Percentiles rank a stretch among this genome's conserved stretches.
Conservation (phyloP, 176 grass and related monocot genomes). For the Dendrocalamus sinicus region DNA sequence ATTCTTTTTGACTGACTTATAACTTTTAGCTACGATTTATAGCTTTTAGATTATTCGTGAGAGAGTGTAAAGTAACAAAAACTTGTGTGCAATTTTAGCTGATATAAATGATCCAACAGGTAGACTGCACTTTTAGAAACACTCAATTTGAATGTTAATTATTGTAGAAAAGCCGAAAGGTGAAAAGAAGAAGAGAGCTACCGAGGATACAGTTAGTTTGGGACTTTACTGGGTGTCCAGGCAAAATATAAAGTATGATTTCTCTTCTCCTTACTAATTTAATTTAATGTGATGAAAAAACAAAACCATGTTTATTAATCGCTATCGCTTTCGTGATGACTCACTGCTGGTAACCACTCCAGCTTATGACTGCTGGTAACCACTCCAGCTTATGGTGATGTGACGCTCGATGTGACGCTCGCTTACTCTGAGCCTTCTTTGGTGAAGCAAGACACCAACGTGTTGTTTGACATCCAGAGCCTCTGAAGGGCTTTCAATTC, state of each 20-base stretch:
- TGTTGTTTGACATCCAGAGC: background rate
- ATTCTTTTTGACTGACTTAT: no score
- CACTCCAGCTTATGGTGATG: constrained; percentile 39
- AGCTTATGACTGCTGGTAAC: background rate
- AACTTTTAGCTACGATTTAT: no score
- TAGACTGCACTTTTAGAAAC: no score
- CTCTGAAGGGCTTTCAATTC: background rate
- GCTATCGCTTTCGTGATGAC: constrained; percentile 28
- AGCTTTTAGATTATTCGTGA: no score
- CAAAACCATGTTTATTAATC: constrained; percentile 25
- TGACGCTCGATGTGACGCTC: background rate
- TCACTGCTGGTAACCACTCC: constrained; percentile 5
- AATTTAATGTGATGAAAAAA: constrained; percentile 30
- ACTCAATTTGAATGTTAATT: no score
- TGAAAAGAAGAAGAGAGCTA: no score
- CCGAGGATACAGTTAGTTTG: background rate
- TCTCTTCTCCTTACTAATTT: background rate
- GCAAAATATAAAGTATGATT: constrained; percentile 23
- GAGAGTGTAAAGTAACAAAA: no score
- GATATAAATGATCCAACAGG: no score
- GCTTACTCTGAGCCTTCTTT: background rate
- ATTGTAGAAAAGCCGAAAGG: no score
- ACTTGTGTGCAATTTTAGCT: no score
- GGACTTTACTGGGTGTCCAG: background rate
- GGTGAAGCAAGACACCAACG: background rate